phyloP scores from a whole-genome alignment of 2,329 filamentous ascomycete species.

The Didymella glomerata region DNA sequence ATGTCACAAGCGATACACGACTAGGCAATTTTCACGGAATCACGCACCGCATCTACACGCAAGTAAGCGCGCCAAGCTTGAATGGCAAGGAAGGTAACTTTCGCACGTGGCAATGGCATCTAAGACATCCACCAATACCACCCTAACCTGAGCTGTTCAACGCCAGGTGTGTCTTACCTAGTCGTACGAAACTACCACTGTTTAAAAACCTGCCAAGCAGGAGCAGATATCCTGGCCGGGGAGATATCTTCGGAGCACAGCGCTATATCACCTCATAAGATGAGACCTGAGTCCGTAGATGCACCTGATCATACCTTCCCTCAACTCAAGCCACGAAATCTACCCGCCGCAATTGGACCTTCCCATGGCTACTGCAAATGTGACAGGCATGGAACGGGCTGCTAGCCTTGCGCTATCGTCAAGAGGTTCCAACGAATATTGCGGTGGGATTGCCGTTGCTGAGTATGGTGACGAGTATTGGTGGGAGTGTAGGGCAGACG shows the following conservation, averaged over 20 bases:
- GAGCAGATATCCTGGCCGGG: slow-evolving; percentile 4
- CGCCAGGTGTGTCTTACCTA: slow-evolving; percentile 2
- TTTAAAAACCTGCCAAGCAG: background rate
- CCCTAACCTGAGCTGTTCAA: background rate
- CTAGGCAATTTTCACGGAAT: too few relatives aligned
- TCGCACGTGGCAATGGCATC: background rate
- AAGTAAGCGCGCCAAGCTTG: too few relatives aligned
- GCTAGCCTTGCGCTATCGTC: too few relatives aligned
- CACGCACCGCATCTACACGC: too few relatives aligned
- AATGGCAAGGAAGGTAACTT: too few relatives aligned
- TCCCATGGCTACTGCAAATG: slow-evolving; percentile 8
- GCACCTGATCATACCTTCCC: too few relatives aligned
- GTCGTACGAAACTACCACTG: background rate
- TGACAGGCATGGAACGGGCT: background rate
- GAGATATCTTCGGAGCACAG: background rate
- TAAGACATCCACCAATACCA: background rate
- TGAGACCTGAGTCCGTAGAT: background rate
- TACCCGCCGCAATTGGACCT: too few relatives aligned
- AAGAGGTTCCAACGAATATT: too few relatives aligned
- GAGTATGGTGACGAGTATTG: too few relatives aligned
- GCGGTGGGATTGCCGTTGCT: too few relatives aligned
- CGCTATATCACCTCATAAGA: slow-evolving; percentile 2
- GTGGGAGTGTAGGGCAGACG: too few relatives aligned
- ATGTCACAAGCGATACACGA: background rate
- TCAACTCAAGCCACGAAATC: background rate